Conservation (phyloP, 2,329 filamentous ascomycete species). For the Talaromyces sp. region DNA sequence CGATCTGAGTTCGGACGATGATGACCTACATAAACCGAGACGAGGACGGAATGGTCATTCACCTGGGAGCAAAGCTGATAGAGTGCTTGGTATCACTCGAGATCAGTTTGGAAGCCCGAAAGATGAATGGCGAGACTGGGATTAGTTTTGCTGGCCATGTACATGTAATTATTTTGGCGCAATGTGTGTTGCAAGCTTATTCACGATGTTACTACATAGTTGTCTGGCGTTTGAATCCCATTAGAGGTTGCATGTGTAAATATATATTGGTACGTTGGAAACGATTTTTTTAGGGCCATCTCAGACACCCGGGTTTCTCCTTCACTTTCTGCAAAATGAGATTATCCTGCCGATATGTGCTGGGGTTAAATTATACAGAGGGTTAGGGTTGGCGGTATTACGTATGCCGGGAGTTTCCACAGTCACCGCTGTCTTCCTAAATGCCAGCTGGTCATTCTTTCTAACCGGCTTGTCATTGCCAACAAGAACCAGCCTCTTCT, state of each 20-base stretch:
- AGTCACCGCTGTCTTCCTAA: not conserved
- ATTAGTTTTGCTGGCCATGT: conserved; percentile 22
- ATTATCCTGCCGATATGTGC: not conserved
- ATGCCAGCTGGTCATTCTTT: conserved; percentile 14
- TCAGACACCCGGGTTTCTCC: not conserved
- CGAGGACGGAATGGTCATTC: not conserved
- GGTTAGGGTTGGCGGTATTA: not conserved
- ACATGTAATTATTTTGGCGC: conserved; percentile 2
- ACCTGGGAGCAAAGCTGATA: conserved; percentile 13
- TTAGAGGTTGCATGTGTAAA: not conserved
- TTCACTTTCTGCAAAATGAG: not conserved
- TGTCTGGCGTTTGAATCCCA: conserved; percentile 1
- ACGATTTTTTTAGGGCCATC: too few relatives aligned
- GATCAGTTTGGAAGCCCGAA: conserved; percentile 20
- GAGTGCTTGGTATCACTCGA: conserved; percentile 10
- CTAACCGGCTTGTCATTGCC: not conserved
- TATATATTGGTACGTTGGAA: not conserved
- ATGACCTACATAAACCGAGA: conserved; percentile 1
- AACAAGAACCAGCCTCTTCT: not conserved
- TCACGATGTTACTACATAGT: not conserved
- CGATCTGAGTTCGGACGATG: conserved; percentile 22
- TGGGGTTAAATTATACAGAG: not conserved
- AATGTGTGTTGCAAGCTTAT: not conserved
- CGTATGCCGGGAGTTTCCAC: not conserved
- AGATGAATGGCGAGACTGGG: conserved; percentile 43